Base-by-base conservation (phyloP, 225 moss, liverwort and hornwort species). In the Pleurozium schreberi region DNA sequence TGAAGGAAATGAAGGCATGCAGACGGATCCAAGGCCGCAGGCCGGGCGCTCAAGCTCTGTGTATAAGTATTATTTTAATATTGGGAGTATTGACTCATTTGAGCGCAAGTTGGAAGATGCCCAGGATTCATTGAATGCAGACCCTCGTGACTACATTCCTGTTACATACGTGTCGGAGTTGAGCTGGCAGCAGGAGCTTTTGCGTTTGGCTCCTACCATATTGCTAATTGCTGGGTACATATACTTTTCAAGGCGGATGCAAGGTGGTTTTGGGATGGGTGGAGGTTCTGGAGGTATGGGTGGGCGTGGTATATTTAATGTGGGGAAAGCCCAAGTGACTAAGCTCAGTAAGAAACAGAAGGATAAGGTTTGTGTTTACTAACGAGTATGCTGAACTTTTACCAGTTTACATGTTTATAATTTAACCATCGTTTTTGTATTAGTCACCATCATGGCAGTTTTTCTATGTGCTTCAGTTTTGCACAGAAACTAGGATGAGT, bases 121-220 rank as follows among this genome's bases (percentile, higher is more conserved):
- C 78, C 99, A 99, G 88, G 97, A 97, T 89, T 93, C 93, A 38
- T 89, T 99, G 73, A 97, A 96, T 90, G 96, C 94, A 75, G 96
- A 99, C 90, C 94, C 97, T 69, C 99, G 92, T 85, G 96, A 99
- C 85, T 97, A 99, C 87, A 96, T 99, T 91, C 97, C 99, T 73
- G 99, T 99, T 42, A 99, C 99, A 67, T 99, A 97, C 62, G 96
- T 99, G 47, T 97, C 97, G 59, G 99, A 99, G 90, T 93, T 99
- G 95, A 99, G 99, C 90, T 99, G 99, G 99, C 99, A 99, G 92
- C 97, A 99, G 93, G 99, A 99, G 92, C 93, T 99, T 74, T 80
- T 99, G 85, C 96, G 97, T 89, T 92, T 99, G 90, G 99, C 99
- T 83, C 99, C 99, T 53, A 99, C 99, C 27, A 93, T 99, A 55